Evolutionary conservation across 257 asterid species (phyloP).

Genomic region (Solanum pimpinellifolium): DNA sequence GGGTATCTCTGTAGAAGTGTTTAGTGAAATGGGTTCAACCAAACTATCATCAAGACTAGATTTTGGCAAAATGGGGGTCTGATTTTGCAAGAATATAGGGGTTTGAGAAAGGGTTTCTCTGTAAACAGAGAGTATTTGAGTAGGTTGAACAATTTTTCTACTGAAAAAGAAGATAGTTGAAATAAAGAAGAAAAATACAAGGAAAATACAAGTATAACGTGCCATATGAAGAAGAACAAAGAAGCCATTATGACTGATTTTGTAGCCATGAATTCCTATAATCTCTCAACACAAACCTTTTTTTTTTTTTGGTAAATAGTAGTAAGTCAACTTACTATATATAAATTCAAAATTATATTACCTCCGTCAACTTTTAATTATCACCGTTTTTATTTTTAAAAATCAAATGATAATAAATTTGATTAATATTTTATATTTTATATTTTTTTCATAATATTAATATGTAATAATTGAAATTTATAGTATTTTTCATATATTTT

Average conservation of each 20-base stretch:
- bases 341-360: background rate
- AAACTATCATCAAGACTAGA: background rate
- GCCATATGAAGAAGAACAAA: constrained; percentile 36
- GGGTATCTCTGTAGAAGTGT: background rate
- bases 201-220: constrained; percentile 11
- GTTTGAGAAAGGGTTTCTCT: constrained; percentile 16
- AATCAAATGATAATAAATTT: no score
- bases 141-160: constrained; percentile 33
- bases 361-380: no score
- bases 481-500: no score
- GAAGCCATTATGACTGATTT: background rate
- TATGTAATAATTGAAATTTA: no score
- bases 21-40: background rate
- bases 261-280: background rate
- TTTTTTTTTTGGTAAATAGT: background rate
- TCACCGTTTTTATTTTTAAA: rapidly evolving
- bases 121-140: constrained; percentile 12
- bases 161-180: constrained; percentile 32
- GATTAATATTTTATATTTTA: no score
- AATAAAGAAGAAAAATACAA: constrained; percentile 21
- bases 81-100: background rate
- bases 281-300: background rate
- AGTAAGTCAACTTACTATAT: background rate
- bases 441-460: no score
- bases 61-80: background rate